These are phyloP conservation scores for Haemoproteus tartakovskyi DNA, from an alignment of 169 alveolate species.

Conservation along the genomic window DNA sequence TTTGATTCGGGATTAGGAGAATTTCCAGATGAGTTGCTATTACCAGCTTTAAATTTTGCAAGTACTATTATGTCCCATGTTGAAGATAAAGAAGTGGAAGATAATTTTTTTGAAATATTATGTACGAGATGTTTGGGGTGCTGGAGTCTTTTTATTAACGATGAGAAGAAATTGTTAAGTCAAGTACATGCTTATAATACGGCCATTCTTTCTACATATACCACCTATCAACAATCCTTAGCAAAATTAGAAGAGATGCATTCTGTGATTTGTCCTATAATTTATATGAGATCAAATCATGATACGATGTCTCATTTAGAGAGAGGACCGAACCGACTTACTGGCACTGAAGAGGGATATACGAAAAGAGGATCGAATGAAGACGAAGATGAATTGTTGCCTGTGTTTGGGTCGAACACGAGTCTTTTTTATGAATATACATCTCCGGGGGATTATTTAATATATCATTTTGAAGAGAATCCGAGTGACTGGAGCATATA, in stretches of 20 bases:
- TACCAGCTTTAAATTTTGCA: slow-evolving; percentile 72
- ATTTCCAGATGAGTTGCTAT: slow-evolving; percentile 69
- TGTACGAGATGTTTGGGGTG: slow-evolving; percentile 72
- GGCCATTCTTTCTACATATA: slow-evolving; percentile 71
- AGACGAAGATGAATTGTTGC: no score
- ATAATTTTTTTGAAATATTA: slow-evolving; percentile 73
- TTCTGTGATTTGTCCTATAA: slow-evolving; percentile 5
- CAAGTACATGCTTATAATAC: slow-evolving; percentile 73
- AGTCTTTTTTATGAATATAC: slow-evolving; percentile 35
- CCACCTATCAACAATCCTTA: slow-evolving; percentile 52
- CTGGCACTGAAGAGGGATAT: no score
- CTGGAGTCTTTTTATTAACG: slow-evolving; percentile 73
- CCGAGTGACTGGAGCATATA: slow-evolving; percentile 52
- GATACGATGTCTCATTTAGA: no score
- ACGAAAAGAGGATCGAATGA: background rate
- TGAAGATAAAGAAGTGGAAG: slow-evolving; percentile 70
- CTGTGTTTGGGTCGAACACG: background rate
- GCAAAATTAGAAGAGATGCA: slow-evolving; percentile 15
- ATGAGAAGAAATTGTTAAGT: slow-evolving; percentile 62
- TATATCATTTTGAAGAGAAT: slow-evolving; percentile 18
- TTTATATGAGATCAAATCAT: no score
- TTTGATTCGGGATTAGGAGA: slow-evolving; percentile 71
- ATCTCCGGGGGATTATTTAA: slow-evolving; percentile 21
- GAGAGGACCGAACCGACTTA: no score
- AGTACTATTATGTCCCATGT: slow-evolving; percentile 68